phyloP scores from a whole-genome alignment of 2,329 filamentous ascomycete genomes.

The Elsinoe ampelina region DNA sequence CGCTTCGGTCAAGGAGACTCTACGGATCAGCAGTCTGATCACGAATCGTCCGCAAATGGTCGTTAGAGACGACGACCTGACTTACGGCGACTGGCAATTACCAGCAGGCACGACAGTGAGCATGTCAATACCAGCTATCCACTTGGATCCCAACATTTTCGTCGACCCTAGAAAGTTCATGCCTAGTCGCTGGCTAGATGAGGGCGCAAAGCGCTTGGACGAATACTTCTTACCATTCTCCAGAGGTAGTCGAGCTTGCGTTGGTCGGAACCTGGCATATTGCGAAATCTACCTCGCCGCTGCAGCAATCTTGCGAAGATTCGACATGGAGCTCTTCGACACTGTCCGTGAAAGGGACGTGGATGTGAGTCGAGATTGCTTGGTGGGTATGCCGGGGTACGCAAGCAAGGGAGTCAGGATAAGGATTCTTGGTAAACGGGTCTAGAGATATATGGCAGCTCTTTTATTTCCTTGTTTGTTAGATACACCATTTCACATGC shows the following conservation, averaged over 20 bases:
- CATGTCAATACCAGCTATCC: slow-evolving; percentile 23
- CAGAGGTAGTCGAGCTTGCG: slow-evolving; percentile 26
- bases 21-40: slow-evolving; percentile 27
- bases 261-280: slow-evolving; percentile 28
- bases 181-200: slow-evolving; percentile 28
- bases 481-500: background rate
- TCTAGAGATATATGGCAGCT: background rate
- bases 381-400: slow-evolving; percentile 6
- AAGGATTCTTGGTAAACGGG: background rate
- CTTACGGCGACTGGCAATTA: slow-evolving; percentile 14
- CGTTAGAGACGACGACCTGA: slow-evolving; percentile 15
- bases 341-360: slow-evolving; percentile 18
- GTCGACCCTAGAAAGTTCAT: slow-evolving; percentile 28
- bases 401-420: slow-evolving; percentile 1
- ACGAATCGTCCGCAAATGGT: background rate
- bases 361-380: slow-evolving; percentile 14
- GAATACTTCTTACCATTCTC: slow-evolving; percentile 28
- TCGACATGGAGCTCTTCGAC: slow-evolving; percentile 24
- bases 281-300: slow-evolving; percentile 27
- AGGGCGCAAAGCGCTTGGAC: slow-evolving; percentile 17
- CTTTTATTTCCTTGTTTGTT: background rate
- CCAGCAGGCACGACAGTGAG: slow-evolving; percentile 22
- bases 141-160: slow-evolving; percentile 25
- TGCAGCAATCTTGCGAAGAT: slow-evolving; percentile 25
- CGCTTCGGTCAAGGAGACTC: slow-evolving; percentile 49